Evolutionary conservation across 2,329 filamentous ascomycete genomes (phyloP).

Genomic region (Cercospora beticola): DNA sequence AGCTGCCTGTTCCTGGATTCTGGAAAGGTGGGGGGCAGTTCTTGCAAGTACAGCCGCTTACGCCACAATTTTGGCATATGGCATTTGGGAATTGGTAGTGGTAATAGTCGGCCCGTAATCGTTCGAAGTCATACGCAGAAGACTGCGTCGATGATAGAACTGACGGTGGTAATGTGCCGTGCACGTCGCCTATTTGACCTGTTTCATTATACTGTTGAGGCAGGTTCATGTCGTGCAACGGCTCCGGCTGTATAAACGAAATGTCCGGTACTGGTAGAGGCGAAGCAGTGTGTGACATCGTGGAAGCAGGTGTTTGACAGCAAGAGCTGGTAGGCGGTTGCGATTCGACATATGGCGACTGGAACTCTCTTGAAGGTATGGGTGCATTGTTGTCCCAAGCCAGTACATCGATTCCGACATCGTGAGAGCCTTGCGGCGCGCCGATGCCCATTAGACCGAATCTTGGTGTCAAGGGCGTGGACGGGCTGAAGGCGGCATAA

Average conservation of each 20-base stretch:
- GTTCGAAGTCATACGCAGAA: slow-evolving; percentile 31
- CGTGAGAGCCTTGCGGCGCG: slow-evolving; percentile 28
- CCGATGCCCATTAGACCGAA: slow-evolving; percentile 38
- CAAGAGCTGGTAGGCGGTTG: slow-evolving; percentile 26
- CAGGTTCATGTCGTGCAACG: slow-evolving; percentile 11
- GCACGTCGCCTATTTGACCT: neutral
- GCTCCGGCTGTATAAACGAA: slow-evolving; percentile 11
- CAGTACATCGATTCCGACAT: slow-evolving; percentile 26
- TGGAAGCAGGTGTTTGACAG: slow-evolving; percentile 29
- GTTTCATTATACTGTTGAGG: slow-evolving; percentile 5
- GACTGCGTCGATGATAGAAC: slow-evolving; percentile 11
- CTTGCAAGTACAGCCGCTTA: slow-evolving; percentile 37
- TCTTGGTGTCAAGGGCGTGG: slow-evolving; percentile 27
- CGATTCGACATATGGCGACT: slow-evolving; percentile 18
- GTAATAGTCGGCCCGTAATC: slow-evolving; percentile 32
- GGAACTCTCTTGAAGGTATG: slow-evolving; percentile 27
- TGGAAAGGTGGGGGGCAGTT: slow-evolving; percentile 38
- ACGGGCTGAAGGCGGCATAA: slow-evolving; percentile 20
- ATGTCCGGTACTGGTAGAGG: slow-evolving; percentile 10
- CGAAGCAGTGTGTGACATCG: slow-evolving; percentile 15
- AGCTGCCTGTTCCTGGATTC: slow-evolving; percentile 32
- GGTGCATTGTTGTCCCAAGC: slow-evolving; percentile 32
- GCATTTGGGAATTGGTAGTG: slow-evolving; percentile 35
- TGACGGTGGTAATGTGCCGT: slow-evolving; percentile 9
- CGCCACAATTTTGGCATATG: slow-evolving; percentile 39